phyloP scores from a whole-genome alignment of 441 rosid genomes.

The Arabidopsis lyrata region DNA sequence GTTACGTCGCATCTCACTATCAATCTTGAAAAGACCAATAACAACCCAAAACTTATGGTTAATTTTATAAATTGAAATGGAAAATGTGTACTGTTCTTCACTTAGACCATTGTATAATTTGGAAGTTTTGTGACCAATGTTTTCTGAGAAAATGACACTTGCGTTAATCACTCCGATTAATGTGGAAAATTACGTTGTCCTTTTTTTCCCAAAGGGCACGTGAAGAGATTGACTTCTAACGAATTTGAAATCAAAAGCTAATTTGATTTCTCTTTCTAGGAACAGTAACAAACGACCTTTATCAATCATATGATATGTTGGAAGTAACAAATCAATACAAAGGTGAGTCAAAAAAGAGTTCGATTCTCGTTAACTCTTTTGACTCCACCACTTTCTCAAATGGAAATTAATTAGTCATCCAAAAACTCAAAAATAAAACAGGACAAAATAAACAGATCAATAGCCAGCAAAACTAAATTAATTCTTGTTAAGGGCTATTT shows the following conservation, averaged over 20 bases:
- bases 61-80: background rate
- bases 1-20: conserved; percentile 23
- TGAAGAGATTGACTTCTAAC: conserved; percentile 31
- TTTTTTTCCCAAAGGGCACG: conserved; percentile 26
- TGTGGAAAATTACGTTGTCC: conserved; percentile 16
- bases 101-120: conserved; percentile 7
- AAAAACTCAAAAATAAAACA: conserved; percentile 2
- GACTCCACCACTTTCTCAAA: background rate
- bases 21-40: conserved; percentile 8
- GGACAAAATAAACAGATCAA: conserved; percentile 52
- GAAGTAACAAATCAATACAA: conserved; percentile 19
- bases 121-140: conserved; percentile 20
- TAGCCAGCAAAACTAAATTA: background rate
- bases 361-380: conserved; percentile 32
- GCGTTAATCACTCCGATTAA: conserved; percentile 37
- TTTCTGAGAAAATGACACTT: conserved; percentile 22
- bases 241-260: conserved; percentile 16
- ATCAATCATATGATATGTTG: background rate
- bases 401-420: conserved; percentile 10
- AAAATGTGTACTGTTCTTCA: conserved; percentile 24
- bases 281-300: background rate
- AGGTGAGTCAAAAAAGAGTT: conserved; percentile 16
- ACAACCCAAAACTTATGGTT: conserved; percentile 1
- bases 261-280: conserved; percentile 24
- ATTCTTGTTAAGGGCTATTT: background rate